A percentile compares a stretch with the other conserved stretches of the same genome.
phyloP scores from a whole-genome alignment of 2,329 filamentous ascomycete species.

The Teratosphaeria epicoccoides region DNA sequence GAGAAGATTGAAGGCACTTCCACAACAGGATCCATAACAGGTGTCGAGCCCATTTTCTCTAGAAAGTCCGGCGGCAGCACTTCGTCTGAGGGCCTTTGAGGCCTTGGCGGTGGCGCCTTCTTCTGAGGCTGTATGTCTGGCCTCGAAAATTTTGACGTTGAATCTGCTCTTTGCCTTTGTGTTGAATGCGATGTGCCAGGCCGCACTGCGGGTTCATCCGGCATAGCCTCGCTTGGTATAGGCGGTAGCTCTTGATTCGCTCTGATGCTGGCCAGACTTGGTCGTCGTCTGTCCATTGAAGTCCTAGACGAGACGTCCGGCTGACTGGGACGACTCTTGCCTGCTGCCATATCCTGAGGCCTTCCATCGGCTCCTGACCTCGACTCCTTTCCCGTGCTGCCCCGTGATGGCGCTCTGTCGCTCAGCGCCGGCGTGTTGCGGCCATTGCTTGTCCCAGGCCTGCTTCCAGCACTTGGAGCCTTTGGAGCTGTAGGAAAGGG shows the following conservation, averaged over 20 bases:
- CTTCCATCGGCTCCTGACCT: slow-evolving; percentile 28
- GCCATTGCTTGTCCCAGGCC: slow-evolving; percentile 13
- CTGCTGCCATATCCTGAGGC: slow-evolving; percentile 36
- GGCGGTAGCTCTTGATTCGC: not conserved
- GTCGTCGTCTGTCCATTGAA: not conserved
- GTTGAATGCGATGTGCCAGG: slow-evolving; percentile 6
- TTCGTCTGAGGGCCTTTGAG: slow-evolving; percentile 21
- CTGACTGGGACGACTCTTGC: slow-evolving; percentile 34
- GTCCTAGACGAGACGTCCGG: not conserved
- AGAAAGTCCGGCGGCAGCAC: slow-evolving; percentile 18
- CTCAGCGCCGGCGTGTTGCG: slow-evolving; percentile 16
- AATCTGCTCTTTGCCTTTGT: not conserved
- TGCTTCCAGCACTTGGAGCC: not conserved
- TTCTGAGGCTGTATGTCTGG: slow-evolving; percentile 8
- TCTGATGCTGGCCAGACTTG: not conserved
- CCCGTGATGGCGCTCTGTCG: slow-evolving; percentile 18
- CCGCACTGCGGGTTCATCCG: slow-evolving; percentile 6
- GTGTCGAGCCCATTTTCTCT: slow-evolving; percentile 14
- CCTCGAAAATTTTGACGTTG: slow-evolving; percentile 6
- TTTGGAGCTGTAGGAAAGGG: slow-evolving; percentile 35
- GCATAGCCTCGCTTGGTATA: slow-evolving; percentile 1
- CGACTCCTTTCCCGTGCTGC: slow-evolving; percentile 12
- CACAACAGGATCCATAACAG: slow-evolving; percentile 9
- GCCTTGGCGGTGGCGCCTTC: slow-evolving; percentile 19
- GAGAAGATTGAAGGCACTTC: slow-evolving; percentile 9